A percentile compares a stretch with the other conserved stretches of the same genome.
Conservation (phyloP, 805 yeast genomes). For the Yarrowia sp. region DNA sequence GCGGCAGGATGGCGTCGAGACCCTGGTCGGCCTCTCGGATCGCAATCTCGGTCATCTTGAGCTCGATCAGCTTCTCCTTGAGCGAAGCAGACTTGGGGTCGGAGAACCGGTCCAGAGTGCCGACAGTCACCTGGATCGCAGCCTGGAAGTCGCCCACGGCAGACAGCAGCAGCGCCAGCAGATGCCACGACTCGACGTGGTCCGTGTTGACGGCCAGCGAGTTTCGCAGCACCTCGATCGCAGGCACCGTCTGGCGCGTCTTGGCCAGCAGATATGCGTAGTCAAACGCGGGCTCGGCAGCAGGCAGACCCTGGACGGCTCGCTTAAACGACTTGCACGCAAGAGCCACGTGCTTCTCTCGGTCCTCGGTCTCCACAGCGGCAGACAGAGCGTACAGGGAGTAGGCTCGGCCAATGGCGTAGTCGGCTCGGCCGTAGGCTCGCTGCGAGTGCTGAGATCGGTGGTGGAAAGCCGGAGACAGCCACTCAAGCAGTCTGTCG, state of each 20-base stretch:
- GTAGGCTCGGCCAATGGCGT: constrained; percentile 29
- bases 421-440: neutral
- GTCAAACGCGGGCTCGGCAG: constrained; percentile 29
- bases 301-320: constrained; percentile 28
- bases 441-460: constrained; percentile 14
- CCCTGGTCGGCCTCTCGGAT: constrained; percentile 64
- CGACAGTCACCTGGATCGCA: constrained; percentile 55
- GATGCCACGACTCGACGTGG: constrained; percentile 62
- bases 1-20: constrained; percentile 55
- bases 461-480: constrained; percentile 19
- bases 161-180: constrained; percentile 62
- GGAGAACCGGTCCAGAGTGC: constrained; percentile 43
- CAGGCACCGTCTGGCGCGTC: constrained; percentile 31
- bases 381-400: constrained; percentile 29
- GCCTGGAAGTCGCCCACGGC: constrained; percentile 56
- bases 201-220: constrained; percentile 45
- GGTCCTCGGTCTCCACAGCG: constrained; percentile 27
- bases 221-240: constrained; percentile 33
- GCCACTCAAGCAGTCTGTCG: constrained; percentile 28
- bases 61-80: constrained; percentile 53
- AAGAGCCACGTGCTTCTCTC: constrained; percentile 24
- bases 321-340: constrained; percentile 32
- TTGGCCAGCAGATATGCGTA: constrained; percentile 38
- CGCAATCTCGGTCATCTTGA: constrained; percentile 72
- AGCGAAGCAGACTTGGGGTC: neutral